phyloP scores from a whole-genome alignment of 805 yeast species.

The Zygoascus ofunaensis region DNA sequence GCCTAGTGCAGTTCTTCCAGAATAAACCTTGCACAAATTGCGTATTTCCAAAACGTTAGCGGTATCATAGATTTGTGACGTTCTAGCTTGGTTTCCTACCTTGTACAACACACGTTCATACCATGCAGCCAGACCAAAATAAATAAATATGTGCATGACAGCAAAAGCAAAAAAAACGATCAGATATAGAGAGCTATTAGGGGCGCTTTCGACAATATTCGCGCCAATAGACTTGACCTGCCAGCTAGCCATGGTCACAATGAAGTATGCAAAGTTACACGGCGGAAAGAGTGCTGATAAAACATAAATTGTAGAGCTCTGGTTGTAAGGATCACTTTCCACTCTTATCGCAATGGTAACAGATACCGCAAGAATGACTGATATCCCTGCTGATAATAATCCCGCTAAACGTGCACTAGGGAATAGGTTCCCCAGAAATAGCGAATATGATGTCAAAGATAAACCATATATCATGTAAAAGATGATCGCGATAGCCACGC shows the following conservation, averaged over 20 bases:
- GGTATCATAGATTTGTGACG: conserved; percentile 1
- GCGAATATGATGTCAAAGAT: conserved; percentile 25
- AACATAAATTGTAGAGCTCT: conserved; percentile 21
- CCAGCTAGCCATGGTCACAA: conserved; percentile 25
- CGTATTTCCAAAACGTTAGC: conserved; percentile 19
- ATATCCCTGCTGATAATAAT: conserved; percentile 26
- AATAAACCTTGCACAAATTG: conserved; percentile 21
- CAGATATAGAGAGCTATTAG: conserved; percentile 18
- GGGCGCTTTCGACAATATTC: conserved; percentile 22
- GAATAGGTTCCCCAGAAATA: conserved; percentile 26
- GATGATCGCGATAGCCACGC: conserved; percentile 21
- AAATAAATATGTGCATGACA: conserved; percentile 25
- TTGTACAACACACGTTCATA: conserved; percentile 24
- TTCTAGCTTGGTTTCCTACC: conserved; percentile 12
- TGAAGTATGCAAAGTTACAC: conserved; percentile 27
- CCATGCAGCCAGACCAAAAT: conserved; percentile 20
- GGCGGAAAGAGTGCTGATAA: conserved; percentile 29
- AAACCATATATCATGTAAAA: conserved; percentile 28
- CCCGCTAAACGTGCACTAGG: conserved; percentile 28
- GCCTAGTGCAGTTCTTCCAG: conserved; percentile 8
- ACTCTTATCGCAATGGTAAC: conserved; percentile 25
- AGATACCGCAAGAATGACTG: conserved; percentile 25
- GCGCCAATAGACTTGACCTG: conserved; percentile 20
- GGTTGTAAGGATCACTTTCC: conserved; percentile 18
- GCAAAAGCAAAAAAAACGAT: conserved; percentile 27